Evolutionary conservation across 2,329 filamentous ascomycete genomes (phyloP), one percentile per base, ranked within the genome.

Genomic region (Coleophoma crateriformis): DNA sequence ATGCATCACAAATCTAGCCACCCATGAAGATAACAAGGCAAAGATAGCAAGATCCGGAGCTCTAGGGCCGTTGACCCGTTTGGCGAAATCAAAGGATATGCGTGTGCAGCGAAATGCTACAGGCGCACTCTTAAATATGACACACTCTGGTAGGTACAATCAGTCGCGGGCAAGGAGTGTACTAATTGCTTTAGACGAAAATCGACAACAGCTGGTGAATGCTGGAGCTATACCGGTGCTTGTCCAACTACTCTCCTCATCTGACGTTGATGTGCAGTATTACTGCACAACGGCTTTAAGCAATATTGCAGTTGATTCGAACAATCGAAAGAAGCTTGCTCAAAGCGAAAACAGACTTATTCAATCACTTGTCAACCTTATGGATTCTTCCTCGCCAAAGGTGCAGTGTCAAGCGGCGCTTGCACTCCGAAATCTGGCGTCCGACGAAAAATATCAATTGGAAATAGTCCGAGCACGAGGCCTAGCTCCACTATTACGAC

Each of bases 41-140:
- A 96, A 95, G 73, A 99, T 99, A 68, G 94, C 94, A 59, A 83
- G 90, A 54, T 99, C 94, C 3, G 94, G 94, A 51, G 94, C 94
- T 48, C 77, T 99, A 50, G 89, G 87, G 7, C 94, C 94, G 8
- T 74, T 99, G 59, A 99, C 94, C 42, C 82, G 88, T 55, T 75
- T 99, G 50, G 94, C 94, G 54, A 97, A 96, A 71, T 97, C 94
- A 19, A 92, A 95, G 69, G 94, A 99, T 64, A 97, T 97, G 94
- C 84, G 94, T 50, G 94, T 99, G 44, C 94, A 99, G 72, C 82
- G 94, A 57, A 99, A 99, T 70, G 94, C 94, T 50, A 99, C 94
- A 1, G 94, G 94, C 48, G 94, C 94, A 42, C 74, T 99, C 50
- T 79, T 99, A 58, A 99, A 99, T 70, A 99, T 99, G 94, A 99